A percentile compares a stretch with the other conserved stretches of the same genome.
phyloP scores from a whole-genome alignment of 345 rosid genomes.

The Leavenworthia alabamica region DNA sequence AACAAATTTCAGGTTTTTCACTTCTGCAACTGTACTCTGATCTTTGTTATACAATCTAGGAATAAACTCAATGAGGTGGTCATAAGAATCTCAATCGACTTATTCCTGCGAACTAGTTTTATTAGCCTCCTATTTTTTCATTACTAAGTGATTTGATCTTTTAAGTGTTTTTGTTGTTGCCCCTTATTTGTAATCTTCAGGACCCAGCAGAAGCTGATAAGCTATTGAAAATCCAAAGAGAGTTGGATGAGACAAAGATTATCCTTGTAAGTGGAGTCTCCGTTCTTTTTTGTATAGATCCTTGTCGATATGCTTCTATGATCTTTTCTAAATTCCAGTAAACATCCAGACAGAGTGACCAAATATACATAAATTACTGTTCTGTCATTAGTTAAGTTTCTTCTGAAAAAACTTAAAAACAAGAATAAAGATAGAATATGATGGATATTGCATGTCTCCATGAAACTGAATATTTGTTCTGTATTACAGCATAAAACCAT shows the following conservation, averaged over 20 bases:
- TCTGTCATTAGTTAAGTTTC: neutral
- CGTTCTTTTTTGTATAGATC: neutral
- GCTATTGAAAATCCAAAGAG: slow-evolving; percentile 91
- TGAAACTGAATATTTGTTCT: neutral
- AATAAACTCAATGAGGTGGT: neutral
- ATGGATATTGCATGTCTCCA: neutral
- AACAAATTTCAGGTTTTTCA: slow-evolving; percentile 65
- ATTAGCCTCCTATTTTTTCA: neutral
- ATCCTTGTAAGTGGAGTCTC: slow-evolving; percentile 64
- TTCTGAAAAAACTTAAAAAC: neutral
- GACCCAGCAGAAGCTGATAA: slow-evolving; percentile 99
- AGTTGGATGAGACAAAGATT: slow-evolving; percentile 96
- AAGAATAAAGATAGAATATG: neutral
- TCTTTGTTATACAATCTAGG: neutral
- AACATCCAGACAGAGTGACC: neutral
- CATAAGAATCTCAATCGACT: neutral
- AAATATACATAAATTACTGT: neutral
- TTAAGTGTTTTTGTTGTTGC: neutral
- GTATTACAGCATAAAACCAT: slow-evolving; percentile 87
- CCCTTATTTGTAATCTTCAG: slow-evolving; percentile 35
- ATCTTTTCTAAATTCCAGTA: neutral
- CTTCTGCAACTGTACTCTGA: neutral
- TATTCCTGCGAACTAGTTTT: neutral
- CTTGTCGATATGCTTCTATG: neutral
- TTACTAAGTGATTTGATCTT: neutral